Percentiles rank a stretch among this genome's conserved stretches.
phyloP scores from a whole-genome alignment of 768 basidiomycete species.

The Lactarius quietus region DNA sequence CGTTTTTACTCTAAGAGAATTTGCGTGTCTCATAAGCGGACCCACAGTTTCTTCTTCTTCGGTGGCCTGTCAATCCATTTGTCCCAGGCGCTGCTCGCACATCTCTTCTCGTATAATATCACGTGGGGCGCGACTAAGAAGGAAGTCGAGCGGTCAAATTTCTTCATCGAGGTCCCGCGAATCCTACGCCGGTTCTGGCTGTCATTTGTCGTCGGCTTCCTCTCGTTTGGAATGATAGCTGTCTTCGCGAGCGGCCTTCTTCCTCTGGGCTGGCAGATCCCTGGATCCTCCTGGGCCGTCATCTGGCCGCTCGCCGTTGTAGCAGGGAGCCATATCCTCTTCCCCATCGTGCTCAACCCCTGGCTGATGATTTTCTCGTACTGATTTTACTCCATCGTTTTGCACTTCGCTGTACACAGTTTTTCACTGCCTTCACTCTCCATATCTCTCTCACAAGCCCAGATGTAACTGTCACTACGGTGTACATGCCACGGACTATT shows the following conservation, averaged over 20 bases:
- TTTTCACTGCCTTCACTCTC: background rate
- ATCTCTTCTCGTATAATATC: conserved; percentile 57
- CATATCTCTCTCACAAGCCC: background rate
- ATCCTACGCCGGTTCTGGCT: conserved; percentile 79
- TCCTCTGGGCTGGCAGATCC: conserved; percentile 62
- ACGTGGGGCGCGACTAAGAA: conserved; percentile 63
- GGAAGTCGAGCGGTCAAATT: conserved; percentile 85
- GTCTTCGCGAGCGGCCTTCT: conserved; percentile 54
- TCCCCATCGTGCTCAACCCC: conserved; percentile 84
- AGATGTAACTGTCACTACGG: background rate
- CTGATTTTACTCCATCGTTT: conserved; percentile 24
- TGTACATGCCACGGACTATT: background rate
- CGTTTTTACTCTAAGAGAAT: conserved; percentile 15
- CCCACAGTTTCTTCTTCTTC: conserved; percentile 48
- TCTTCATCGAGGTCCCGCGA: conserved; percentile 85
- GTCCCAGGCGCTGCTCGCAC: conserved; percentile 49
- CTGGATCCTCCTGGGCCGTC: conserved; percentile 62
- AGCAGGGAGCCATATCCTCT: conserved; percentile 62
- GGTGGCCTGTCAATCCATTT: conserved; percentile 56
- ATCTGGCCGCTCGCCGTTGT: conserved; percentile 70
- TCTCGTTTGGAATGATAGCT: conserved; percentile 50
- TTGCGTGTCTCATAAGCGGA: background rate
- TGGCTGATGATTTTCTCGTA: conserved; percentile 85
- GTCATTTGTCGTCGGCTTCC: conserved; percentile 52
- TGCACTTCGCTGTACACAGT: background rate